Percentiles rank a stretch among this genome's conserved stretches.
These are phyloP conservation scores for Penicillium sp. DNA, from an alignment of 2,329 filamentous ascomycete genomes.

Conservation along the genomic window DNA sequence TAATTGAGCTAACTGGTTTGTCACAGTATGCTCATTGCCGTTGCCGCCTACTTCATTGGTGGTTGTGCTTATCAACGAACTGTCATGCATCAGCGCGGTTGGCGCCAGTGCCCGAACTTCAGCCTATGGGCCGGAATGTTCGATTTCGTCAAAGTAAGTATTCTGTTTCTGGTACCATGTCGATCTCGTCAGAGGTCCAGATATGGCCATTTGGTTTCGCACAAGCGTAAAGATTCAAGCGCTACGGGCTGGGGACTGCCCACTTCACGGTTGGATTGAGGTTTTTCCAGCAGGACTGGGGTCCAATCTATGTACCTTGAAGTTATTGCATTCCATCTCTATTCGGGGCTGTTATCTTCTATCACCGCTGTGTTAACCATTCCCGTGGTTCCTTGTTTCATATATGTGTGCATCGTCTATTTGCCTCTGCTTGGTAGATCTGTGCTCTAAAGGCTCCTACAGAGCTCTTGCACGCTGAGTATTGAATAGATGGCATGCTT, in stretches of 20 bases:
- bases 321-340: neutral
- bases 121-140: conserved; percentile 87
- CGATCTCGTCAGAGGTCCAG: conserved; percentile 34
- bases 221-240: conserved; percentile 26
- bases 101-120: conserved; percentile 95
- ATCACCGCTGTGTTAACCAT: conserved; percentile 13
- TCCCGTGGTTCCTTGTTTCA: conserved; percentile 5
- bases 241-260: conserved; percentile 28
- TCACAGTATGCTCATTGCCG: conserved; percentile 63
- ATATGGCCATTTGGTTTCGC: conserved; percentile 23
- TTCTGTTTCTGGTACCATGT: conserved; percentile 44
- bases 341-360: neutral
- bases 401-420: conserved; percentile 4
- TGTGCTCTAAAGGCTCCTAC: neutral
- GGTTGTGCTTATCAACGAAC: conserved; percentile 95
- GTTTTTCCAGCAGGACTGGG: conserved; percentile 30
- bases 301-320: conserved; percentile 5
- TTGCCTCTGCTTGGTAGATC: neutral
- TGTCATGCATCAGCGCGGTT: conserved; percentile 90
- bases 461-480: neutral
- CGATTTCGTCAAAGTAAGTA: conserved; percentile 77
- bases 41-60: conserved; percentile 87
- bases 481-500: conserved; percentile 10
- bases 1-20: neutral
- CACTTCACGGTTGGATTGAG: conserved; percentile 42